A percentile compares a stretch with the other conserved stretches of the same genome.
Conservation (phyloP, 73 alveolate genomes). For the Tetrahymena borealis region DNA sequence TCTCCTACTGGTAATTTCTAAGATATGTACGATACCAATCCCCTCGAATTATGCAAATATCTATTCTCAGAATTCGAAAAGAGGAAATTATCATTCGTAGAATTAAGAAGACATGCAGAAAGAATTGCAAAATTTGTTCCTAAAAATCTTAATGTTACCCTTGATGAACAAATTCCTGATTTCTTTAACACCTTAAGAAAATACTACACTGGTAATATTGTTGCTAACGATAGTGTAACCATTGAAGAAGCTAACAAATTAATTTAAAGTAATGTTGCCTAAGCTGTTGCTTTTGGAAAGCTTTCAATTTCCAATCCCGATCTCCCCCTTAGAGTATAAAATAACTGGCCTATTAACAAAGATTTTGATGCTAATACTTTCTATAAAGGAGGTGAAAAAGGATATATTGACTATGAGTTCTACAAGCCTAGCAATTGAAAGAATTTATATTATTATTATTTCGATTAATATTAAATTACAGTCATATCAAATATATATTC, state of each 20-base stretch:
- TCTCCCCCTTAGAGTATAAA: not conserved
- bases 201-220: constrained; percentile 6
- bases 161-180: not conserved
- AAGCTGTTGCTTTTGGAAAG: constrained; percentile 29
- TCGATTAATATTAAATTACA: not conserved
- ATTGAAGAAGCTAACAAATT: constrained; percentile 8
- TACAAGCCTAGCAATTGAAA: not conserved
- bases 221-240: constrained; percentile 13
- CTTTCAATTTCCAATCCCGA: constrained; percentile 20
- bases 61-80: constrained; percentile 33
- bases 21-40: constrained; percentile 49
- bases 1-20: constrained; percentile 46
- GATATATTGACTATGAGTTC: constrained; percentile 28
- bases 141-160: not conserved
- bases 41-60: constrained; percentile 29
- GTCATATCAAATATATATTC: not conserved
- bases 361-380: not conserved
- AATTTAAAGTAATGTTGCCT: not conserved
- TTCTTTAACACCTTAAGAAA: constrained; percentile 4
- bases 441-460: not conserved
- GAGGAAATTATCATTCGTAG: constrained; percentile 37
- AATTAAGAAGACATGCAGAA: constrained; percentile 25
- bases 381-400: constrained; percentile 19
- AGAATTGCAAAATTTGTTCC: not conserved
- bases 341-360: not conserved